Base-by-base conservation (phyloP, 495 filamentous ascomycete genomes). In the Aspergillus conjunctus region DNA sequence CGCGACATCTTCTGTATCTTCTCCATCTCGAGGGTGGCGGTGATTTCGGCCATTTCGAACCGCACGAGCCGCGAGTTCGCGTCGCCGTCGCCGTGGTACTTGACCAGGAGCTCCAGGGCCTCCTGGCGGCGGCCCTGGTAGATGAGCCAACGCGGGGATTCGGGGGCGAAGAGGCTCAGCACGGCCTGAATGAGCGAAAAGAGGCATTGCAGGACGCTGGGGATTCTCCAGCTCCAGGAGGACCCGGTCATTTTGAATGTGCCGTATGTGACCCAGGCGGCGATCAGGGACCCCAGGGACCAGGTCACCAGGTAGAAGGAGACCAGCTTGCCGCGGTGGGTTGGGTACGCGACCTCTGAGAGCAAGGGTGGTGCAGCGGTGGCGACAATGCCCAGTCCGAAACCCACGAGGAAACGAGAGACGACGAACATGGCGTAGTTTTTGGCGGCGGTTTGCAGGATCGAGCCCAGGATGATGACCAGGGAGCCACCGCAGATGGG, bases 281-380 rank as follows among this genome's bases (percentile, higher is more conserved):
- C 30, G 37, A 60, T 46, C 18, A 56, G 41, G 21, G 52, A 48
- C 3, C 51, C 51, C 1, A 60, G 41, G 1, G 58, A 37, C 51
- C 50, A 55, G 1, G 51, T 60, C 9, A 82, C 80, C 70, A 85
- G 75, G 59, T 87, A 82, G 37, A 85, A 73, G 37, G 83, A 74
- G 30, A 86, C 79, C 33, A 87, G 73, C 61, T 82, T 81, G 48
- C 86, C 86, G 64, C 85, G 77, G 73, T 79, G 80, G 30, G 77
- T 71, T 12, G 79, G 77, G 58, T 82, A 79, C 0, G 81, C 82
- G 1, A 81, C 85, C 48, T 81, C 78, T 11, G 72, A 66, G 54
- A 78, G 76, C 73, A 77, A 77, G 3, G 78, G 71, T 4, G 79
- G 79, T 6, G 76, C 71, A 0, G 77, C 71, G 0, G 71, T 73